Evolutionary conservation across 192 early-diverging fungal species (phyloP), one percentile per base, ranked within the genome.

Genomic region (Umbelopsis ramanniana): DNA sequence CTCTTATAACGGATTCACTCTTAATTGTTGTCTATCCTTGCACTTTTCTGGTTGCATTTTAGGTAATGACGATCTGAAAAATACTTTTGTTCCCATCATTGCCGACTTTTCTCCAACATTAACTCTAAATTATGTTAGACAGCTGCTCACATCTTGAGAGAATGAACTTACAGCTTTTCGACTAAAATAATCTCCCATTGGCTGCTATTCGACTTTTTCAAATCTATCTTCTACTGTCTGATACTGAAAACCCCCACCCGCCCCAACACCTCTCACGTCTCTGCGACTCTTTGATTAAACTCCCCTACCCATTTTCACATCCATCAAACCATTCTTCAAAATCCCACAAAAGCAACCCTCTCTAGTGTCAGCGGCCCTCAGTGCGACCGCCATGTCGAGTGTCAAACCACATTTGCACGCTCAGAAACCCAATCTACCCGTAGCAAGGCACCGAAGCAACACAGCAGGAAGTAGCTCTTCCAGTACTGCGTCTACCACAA

Each of bases 311-410:
- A 43, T 43, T 37, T 35, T 33, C 6, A 17, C 26, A 35, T 29
- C 17, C 1, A 2, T 14, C 57, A 63, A 37, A 37, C 11, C 57
- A 29, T 14, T 63, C 23, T 63, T n/a, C 57, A 63, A 63, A 63
- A 63, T 63, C 57, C 57, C 57, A 63, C 57, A 63, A 35, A 63
- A 63, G 33, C 57, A 63, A 63, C 57, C 57, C 17, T 63, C 57
- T 63, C 57, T 63, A 63, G 57, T 63, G 33, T 63, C 57, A 37
- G 57, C 33, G 57, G 57, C 57, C 26, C 33, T 63, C 57, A 63
- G 57, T 63, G 57, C 57, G 57, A 63, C 57, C 57, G 57, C 57
- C 57, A 63, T 63, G 57, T 63, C 57, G 29, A 63, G 57, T 63
- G 57, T 63, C 57, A 63, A 63, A 26, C 57, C 57, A 63, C 57